A percentile compares a stretch with the other conserved stretches of the same genome.
Conservation (phyloP, 345 rosid species). For the Populus deltoides region DNA sequence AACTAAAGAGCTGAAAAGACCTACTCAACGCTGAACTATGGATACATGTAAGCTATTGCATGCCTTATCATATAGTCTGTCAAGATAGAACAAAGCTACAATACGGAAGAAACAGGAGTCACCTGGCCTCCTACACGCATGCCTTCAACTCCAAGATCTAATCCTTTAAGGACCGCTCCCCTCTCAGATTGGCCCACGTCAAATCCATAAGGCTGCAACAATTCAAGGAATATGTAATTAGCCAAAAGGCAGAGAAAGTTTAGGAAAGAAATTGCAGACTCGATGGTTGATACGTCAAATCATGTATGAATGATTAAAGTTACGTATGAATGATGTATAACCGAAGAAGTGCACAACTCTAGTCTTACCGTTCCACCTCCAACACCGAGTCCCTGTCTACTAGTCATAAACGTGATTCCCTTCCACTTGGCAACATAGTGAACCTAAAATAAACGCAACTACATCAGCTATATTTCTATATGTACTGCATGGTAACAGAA, state of each 20-base stretch:
- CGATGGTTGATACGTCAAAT: not conserved
- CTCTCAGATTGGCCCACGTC: constrained; percentile 91
- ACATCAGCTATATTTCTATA: constrained; percentile 1
- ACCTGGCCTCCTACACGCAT: constrained; percentile 98
- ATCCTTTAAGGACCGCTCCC: constrained; percentile 83
- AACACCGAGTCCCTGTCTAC: constrained; percentile 92
- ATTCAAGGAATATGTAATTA: constrained; percentile 9
- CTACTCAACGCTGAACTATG: not conserved
- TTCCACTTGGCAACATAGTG: constrained; percentile 98
- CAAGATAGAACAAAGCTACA: not conserved
- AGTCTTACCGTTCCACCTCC: constrained; percentile 90
- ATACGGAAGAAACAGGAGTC: constrained; percentile 15
- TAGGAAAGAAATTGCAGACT: not conserved
- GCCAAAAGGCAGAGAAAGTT: not conserved
- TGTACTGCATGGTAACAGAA: not conserved
- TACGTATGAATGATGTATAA: not conserved
- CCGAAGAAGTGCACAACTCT: not conserved
- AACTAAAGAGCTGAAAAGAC: not conserved
- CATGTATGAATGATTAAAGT: not conserved
- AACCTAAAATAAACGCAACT: constrained; percentile 42
- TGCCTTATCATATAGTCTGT: not conserved
- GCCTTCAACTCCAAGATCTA: constrained; percentile 91
- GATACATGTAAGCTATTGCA: not conserved
- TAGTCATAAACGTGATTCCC: constrained; percentile 93
- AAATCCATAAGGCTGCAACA: constrained; percentile 85